Percentiles rank a stretch among this genome's conserved stretches.
phyloP scores from a whole-genome alignment of 2,329 filamentous ascomycete species.

The Sporothrix mexicana region DNA sequence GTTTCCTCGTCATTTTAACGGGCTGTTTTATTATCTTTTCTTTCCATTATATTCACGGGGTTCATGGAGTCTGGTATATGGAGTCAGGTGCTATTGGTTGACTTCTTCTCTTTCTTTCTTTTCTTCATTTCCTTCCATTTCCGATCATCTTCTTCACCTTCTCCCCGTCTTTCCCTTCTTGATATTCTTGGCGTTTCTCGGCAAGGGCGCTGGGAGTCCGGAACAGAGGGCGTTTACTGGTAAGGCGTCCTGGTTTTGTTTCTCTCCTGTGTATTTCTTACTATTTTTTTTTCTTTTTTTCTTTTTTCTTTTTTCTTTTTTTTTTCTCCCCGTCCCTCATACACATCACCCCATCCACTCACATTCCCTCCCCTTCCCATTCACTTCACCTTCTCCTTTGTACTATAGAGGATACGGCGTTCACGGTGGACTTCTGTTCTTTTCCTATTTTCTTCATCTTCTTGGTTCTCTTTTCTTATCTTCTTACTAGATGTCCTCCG shows the following conservation, averaged over 20 bases:
- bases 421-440: background rate
- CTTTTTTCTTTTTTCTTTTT: background rate
- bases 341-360: background rate
- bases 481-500: background rate
- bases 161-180: background rate
- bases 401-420: background rate
- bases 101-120: constrained; percentile 1
- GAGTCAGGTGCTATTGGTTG: background rate
- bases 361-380: background rate
- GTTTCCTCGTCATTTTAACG: background rate
- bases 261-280: background rate
- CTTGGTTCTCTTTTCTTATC: background rate
- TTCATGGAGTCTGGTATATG: background rate
- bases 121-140: background rate
- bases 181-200: constrained; percentile 2
- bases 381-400: background rate
- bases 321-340: background rate
- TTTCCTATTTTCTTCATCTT: background rate
- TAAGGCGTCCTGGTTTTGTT: constrained; percentile 5
- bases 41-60: background rate
- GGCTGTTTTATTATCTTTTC: background rate
- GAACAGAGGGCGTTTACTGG: background rate
- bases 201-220: constrained; percentile 2
- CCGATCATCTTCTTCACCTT: background rate
- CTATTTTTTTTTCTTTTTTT: background rate